These are phyloP conservation scores for Trichocomaceae sp. DNA, from an alignment of 2,329 filamentous ascomycete species.

Conservation along the genomic window DNA sequence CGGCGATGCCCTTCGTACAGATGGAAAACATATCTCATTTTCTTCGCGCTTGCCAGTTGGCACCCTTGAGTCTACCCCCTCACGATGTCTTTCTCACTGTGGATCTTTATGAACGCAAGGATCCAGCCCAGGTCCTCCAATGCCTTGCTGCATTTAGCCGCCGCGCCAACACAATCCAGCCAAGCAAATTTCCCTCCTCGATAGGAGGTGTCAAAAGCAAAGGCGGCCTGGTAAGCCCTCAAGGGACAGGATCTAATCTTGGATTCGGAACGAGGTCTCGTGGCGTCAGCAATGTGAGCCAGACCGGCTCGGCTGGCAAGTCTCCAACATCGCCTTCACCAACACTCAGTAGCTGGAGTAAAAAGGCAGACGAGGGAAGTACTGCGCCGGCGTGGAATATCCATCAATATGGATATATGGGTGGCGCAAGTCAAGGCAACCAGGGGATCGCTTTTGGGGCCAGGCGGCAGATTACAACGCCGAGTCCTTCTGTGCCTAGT, in stretches of 20 bases:
- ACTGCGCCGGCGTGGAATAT: constrained; percentile 97
- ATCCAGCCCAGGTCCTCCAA: constrained; percentile 91
- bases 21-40: constrained; percentile 99
- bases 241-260: constrained; percentile 51
- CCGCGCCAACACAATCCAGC: constrained; percentile 67
- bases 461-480: constrained; percentile 83
- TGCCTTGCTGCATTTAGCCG: constrained; percentile 89
- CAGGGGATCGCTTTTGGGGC: constrained; percentile 89
- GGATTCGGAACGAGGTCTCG: constrained; percentile 6
- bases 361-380: constrained; percentile 67
- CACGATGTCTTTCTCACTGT: constrained; percentile 97
- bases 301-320: constrained; percentile 26
- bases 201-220: constrained; percentile 65
- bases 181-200: constrained; percentile 63
- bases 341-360: constrained; percentile 84
- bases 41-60: constrained; percentile 75
- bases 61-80: constrained; percentile 78
- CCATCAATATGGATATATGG: constrained; percentile 96
- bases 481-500: constrained; percentile 70
- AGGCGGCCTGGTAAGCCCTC: constrained; percentile 56
- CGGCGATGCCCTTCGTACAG: constrained; percentile 94
- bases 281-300: constrained; percentile 27
- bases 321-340: constrained; percentile 32
- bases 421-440: constrained; percentile 91
- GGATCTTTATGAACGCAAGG: constrained; percentile 90